Base-by-base conservation (phyloP, 1,284 basidiomycete genomes). In the Ceratobasidium sp. region DNA sequence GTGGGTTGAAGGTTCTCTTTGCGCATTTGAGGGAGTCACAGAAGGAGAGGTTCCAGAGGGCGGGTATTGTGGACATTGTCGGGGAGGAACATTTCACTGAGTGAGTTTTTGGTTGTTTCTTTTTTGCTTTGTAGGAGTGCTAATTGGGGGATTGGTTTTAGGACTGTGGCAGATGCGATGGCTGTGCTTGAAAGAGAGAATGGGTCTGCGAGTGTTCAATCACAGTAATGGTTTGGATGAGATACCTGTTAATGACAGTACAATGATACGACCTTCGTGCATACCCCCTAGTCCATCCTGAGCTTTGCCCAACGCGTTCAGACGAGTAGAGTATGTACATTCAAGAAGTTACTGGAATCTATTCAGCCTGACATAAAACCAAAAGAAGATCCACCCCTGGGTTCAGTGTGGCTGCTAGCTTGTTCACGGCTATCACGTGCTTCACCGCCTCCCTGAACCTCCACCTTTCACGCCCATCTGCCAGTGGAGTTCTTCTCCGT, bases 1-100 rank as follows among this genome's bases (percentile, higher is more conserved):
- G 93, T 11, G 89, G 87, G 5, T 93, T 95, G 16, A 86, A 84
- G 2, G 81, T 96, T 28, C 94, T 90, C 81, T 89, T 96, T 77
- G 90, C 93, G 0, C 94, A 96, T 79, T 85, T 96, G 58, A 87
- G 88, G 49, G 79, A 83, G 0, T 81, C 80, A 0, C 87, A 90
- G 58, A 83, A 86, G 62, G 82, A 84, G 55, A 84, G 85, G 76
- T 95, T 96, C 75, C 83, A 85, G 54, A 87, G 86, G 63, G 91
- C 90, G 28, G 91, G 91, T 1, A 86, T 92, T 50, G 83, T 87
- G 43, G 80, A 84, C 7, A 81, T 94, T 73, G 81, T 95, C 5
- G 92, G 92, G 0, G 83, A 84, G 23, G 86, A 89, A 72, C 88
- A 89, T 11, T 92, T 95, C 82, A 88, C 90, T 73, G 85, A 87